Evolutionary conservation across 2,329 filamentous ascomycete species (phyloP).

Genomic region (Fusarium oxysporum): DNA sequence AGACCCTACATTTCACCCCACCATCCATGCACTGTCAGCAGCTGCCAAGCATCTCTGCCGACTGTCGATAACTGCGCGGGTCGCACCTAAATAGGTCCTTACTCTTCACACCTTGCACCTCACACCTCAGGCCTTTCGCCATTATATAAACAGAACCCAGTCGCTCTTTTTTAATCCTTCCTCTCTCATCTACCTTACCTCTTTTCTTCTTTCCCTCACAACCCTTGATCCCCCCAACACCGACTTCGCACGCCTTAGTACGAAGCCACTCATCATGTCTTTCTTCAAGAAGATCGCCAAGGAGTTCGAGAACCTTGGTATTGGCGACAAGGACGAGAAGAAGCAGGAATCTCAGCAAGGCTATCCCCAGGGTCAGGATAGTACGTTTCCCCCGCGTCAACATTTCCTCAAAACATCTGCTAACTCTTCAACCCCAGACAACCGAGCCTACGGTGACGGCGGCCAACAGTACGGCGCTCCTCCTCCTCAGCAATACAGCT

Average conservation of each 20-base stretch:
- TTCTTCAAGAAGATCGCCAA: conserved; percentile 58
- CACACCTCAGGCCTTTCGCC: conserved; percentile 18
- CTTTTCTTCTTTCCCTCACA: conserved; percentile 1
- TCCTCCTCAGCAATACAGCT: conserved; percentile 45
- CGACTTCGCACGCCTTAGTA: conserved; percentile 14
- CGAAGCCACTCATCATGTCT: conserved; percentile 51
- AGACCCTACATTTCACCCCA: conserved; percentile 25
- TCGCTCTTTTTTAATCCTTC: conserved; percentile 14
- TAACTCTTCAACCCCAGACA: conserved; percentile 26
- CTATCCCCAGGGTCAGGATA: conserved; percentile 24
- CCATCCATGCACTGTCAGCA: conserved; percentile 27
- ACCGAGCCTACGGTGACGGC: conserved; percentile 45
- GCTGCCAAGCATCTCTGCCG: conserved; percentile 24
- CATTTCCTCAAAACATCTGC: not conserved
- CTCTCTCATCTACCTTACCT: conserved; percentile 5
- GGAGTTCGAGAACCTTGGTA: conserved; percentile 60
- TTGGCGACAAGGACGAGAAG: conserved; percentile 54
- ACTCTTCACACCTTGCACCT: conserved; percentile 1
- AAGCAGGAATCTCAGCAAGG: conserved; percentile 20
- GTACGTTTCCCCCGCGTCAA: conserved; percentile 18
- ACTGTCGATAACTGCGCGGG: conserved; percentile 22
- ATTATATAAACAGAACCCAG: conserved; percentile 35
- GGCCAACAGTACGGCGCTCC: conserved; percentile 33
- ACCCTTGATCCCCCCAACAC: not conserved
- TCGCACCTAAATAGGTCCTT: conserved; percentile 1